Percentiles rank a stretch among this genome's conserved stretches.
phyloP scores from a whole-genome alignment of 257 asterid genomes.

The Eucommia ulmoides region DNA sequence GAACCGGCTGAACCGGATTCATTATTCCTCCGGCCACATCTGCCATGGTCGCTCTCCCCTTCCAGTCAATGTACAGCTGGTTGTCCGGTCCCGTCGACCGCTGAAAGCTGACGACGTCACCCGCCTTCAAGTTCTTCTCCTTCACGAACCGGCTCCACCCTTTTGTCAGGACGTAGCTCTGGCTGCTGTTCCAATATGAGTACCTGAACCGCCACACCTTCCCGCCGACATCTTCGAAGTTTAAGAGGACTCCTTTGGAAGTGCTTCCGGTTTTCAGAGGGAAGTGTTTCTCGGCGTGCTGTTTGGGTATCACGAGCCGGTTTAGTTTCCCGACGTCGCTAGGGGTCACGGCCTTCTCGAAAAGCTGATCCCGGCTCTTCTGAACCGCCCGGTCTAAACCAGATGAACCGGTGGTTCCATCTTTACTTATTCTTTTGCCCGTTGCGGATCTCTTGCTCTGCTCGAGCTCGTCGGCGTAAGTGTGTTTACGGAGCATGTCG shows the following conservation, averaged over 20 bases:
- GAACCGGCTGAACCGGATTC: slow-evolving; percentile 14
- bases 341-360: not conserved
- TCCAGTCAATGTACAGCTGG: not conserved
- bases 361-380: not conserved
- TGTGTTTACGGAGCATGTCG: not conserved
- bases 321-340: not conserved
- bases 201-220: not conserved
- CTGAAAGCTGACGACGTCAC: not conserved
- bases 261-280: not conserved
- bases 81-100: not conserved
- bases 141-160: not conserved
- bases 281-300: not conserved
- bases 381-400: not conserved
- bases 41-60: not conserved
- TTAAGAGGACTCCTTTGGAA: not conserved
- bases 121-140: not conserved
- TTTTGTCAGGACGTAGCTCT: not conserved
- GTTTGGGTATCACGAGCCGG: not conserved
- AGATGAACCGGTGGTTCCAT: not conserved
- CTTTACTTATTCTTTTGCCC: not conserved
- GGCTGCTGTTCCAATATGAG: not conserved
- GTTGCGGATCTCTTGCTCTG: not conserved
- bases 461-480: not conserved
- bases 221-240: not conserved
- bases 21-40: not conserved